These are phyloP conservation scores for Podospora pseudocomata DNA, from an alignment of 495 filamentous ascomycete species.

Conservation along the genomic window DNA sequence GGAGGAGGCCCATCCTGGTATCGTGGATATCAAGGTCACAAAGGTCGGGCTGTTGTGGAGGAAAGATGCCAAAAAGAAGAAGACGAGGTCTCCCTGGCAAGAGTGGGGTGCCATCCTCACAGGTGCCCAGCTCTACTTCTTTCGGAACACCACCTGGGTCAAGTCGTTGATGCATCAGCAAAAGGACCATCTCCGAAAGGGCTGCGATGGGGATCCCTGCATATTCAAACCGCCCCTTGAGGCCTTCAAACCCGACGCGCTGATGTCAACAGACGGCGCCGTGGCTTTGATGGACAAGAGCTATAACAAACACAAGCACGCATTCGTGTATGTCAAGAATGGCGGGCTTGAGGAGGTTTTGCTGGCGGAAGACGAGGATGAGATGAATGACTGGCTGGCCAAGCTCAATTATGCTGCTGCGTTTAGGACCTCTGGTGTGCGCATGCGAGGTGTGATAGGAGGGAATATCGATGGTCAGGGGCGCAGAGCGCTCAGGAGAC, in stretches of 20 bases:
- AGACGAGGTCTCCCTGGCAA: slow-evolving; percentile 92
- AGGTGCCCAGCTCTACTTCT: slow-evolving; percentile 93
- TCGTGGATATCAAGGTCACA: slow-evolving; percentile 95
- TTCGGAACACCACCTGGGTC: slow-evolving; percentile 88
- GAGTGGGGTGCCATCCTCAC: slow-evolving; percentile 98
- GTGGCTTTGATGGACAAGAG: slow-evolving; percentile 81
- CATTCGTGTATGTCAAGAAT: slow-evolving; percentile 86
- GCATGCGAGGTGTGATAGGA: slow-evolving; percentile 81
- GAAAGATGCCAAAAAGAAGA: slow-evolving; percentile 92
- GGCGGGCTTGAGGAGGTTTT: slow-evolving; percentile 88
- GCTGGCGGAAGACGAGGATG: slow-evolving; percentile 78
- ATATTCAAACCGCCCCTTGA: slow-evolving; percentile 86
- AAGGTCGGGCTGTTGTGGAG: slow-evolving; percentile 96
- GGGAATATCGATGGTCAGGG: slow-evolving; percentile 81
- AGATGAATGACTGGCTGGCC: slow-evolving; percentile 96
- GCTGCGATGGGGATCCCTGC: slow-evolving; percentile 63
- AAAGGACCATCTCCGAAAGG: slow-evolving; percentile 69
- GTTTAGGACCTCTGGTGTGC: slow-evolving; percentile 87
- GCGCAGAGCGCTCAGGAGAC: slow-evolving; percentile 65
- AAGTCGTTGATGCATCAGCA: slow-evolving; percentile 84
- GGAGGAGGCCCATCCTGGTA: slow-evolving; percentile 80
- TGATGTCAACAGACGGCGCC: slow-evolving; percentile 88
- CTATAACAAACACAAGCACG: slow-evolving; percentile 96
- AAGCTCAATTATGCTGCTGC: slow-evolving; percentile 96
- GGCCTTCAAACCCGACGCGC: slow-evolving; percentile 85